Evolutionary conservation across 78 protist genomes (phyloP), one percentile per base, ranked within the genome.

Genomic region (Dictyostelium discoideum): DNA sequence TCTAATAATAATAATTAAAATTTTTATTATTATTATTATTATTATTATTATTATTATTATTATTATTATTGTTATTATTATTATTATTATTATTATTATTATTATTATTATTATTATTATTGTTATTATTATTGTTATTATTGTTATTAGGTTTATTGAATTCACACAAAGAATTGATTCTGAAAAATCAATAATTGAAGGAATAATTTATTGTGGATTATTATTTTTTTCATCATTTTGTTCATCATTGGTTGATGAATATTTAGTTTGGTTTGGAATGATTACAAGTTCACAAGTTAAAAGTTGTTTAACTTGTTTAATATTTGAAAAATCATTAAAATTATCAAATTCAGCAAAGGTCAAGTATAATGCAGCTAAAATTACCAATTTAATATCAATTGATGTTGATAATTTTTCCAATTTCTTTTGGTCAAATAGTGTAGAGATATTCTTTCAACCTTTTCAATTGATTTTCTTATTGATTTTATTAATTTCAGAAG

Each of bases 231-330:
- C 63, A 3, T 76, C 86, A 13, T 79, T 76, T 6, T 10, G 10
- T 29, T 32, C 60, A 5, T 29, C 32, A 1, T n/a, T 87, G 3
- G 32, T 85, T 13, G 44, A 79, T 10, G 77, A 87, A 42, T 40
- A 63, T 44, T 69, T 40, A 2, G 60, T 54, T 79, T 79, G 86
- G 86, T 87, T 24, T 24, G 93, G 93, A 39, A 87, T 87, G 93
- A 79, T n/a, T 22, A 14, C 44, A 24, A 57, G 86, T 63, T 24
- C 80, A 3, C 80, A 78, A 16, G 65, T 87, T n/a, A 50, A 40
- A 60, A 50, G 86, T 20, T 50, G 86, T 39, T 9, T 87, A 9
- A 79, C 69, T 20, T 40, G 69, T 3, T 4, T 10, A 22, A 42
- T 77, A 11, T 87, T 79, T 42, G 9, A 63, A 57, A 87, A 87